Conservation (phyloP, 2,329 filamentous ascomycete species). For the Pseudogymnoascus sp. region DNA sequence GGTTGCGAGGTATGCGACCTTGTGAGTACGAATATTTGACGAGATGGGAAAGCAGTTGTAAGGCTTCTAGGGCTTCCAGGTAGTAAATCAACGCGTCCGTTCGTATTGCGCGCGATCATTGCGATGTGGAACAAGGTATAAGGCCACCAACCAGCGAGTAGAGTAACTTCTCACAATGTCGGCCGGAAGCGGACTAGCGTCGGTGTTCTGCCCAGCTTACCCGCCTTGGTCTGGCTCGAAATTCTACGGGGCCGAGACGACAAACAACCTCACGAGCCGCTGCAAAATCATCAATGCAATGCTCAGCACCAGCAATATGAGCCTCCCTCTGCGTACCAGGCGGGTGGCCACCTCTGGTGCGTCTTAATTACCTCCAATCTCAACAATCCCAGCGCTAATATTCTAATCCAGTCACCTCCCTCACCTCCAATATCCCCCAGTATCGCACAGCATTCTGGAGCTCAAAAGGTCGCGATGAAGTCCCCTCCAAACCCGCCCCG, state of each 20-base stretch:
- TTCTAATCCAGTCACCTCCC: constrained; percentile 18
- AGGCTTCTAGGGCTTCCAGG: constrained; percentile 1
- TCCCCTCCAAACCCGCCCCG: constrained; percentile 28
- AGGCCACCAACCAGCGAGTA: constrained; percentile 1
- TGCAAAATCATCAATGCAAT: constrained; percentile 3
- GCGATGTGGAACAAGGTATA: constrained; percentile 6
- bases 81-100: constrained; percentile 5
- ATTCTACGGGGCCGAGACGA: constrained; percentile 1
- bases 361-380: constrained; percentile 20
- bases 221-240: constrained; percentile 1
- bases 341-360: constrained; percentile 55
- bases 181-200: constrained; percentile 2
- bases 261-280: constrained; percentile 3
- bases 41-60: background rate
- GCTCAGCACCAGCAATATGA: constrained; percentile 43
- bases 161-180: background rate
- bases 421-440: constrained; percentile 14
- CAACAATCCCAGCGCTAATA: constrained; percentile 21
- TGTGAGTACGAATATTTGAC: background rate
- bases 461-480: background rate
- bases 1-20: background rate
- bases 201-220: background rate
- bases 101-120: constrained; percentile 1
- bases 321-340: constrained; percentile 55
- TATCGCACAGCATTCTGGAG: constrained; percentile 1